phyloP scores from a whole-genome alignment of 1,139 yeast genomes.

The Debaryomycetaceae sp. region DNA sequence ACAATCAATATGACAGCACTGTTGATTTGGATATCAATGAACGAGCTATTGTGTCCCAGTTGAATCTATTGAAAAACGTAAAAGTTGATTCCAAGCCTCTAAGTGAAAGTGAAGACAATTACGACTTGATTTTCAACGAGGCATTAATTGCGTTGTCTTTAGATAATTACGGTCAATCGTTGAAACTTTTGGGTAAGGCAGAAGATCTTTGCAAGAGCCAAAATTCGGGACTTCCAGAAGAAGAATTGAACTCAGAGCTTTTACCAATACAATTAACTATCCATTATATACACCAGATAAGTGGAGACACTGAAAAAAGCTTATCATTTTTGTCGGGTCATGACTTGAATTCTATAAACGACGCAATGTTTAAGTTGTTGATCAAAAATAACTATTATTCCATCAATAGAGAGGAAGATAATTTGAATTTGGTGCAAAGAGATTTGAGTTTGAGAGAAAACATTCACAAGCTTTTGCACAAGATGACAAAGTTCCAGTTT shows the following conservation, averaged over 20 bases:
- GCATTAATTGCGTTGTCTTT: conserved; percentile 54
- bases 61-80: conserved; percentile 17
- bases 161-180: conserved; percentile 41
- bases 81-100: conserved; percentile 3
- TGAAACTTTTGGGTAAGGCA: conserved; percentile 51
- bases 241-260: conserved; percentile 44
- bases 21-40: conserved; percentile 69
- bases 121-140: conserved; percentile 58
- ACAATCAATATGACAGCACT: conserved; percentile 30
- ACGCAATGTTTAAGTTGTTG: conserved; percentile 29
- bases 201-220: conserved; percentile 36
- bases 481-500: conserved; percentile 44
- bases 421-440: conserved; percentile 38
- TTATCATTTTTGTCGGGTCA: conserved; percentile 23
- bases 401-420: conserved; percentile 10
- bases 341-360: conserved; percentile 19
- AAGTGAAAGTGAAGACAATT: conserved; percentile 14
- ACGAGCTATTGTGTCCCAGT: conserved; percentile 64
- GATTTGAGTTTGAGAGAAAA: conserved; percentile 42
- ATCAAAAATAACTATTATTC: conserved; percentile 34
- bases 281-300: conserved; percentile 58
- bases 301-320: conserved; percentile 45
- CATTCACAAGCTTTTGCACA: conserved; percentile 31
- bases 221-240: conserved; percentile 34
- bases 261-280: conserved; percentile 67